Evolutionary conservation across 2,329 filamentous ascomycete genomes (phyloP).

Genomic region (Coniochaeta hoffmannii): DNA sequence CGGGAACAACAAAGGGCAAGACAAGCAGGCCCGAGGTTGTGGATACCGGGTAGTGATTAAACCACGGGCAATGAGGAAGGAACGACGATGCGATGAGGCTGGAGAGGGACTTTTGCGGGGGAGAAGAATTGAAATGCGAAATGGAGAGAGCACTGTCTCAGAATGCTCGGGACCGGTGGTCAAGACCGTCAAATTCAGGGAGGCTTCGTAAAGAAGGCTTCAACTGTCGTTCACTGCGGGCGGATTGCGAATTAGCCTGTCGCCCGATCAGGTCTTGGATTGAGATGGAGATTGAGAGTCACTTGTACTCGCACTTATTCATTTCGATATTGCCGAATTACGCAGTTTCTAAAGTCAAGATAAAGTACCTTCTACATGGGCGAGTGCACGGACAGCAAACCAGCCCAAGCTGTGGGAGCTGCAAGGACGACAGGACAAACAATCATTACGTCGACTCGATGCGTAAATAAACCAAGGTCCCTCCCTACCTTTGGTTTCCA

Average conservation of each 20-base stretch:
- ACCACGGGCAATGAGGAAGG: background rate
- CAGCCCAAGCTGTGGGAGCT: background rate
- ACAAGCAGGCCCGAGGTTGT: background rate
- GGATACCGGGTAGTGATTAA: background rate
- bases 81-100: background rate
- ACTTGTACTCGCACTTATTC: background rate
- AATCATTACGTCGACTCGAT: background rate
- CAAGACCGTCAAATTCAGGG: background rate
- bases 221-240: background rate
- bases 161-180: background rate
- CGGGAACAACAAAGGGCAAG: background rate
- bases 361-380: background rate
- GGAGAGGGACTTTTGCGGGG: background rate
- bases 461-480: background rate
- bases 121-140: background rate
- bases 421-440: background rate
- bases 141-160: background rate
- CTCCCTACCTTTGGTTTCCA: background rate
- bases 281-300: background rate
- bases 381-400: background rate
- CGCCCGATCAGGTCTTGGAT: background rate
- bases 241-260: background rate
- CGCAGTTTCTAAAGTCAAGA: no score
- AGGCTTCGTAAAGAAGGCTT: background rate
- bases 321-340: no score